These are phyloP conservation scores for Pleurotus cornucopiae DNA, from an alignment of 768 basidiomycete genomes.

Conservation along the genomic window DNA sequence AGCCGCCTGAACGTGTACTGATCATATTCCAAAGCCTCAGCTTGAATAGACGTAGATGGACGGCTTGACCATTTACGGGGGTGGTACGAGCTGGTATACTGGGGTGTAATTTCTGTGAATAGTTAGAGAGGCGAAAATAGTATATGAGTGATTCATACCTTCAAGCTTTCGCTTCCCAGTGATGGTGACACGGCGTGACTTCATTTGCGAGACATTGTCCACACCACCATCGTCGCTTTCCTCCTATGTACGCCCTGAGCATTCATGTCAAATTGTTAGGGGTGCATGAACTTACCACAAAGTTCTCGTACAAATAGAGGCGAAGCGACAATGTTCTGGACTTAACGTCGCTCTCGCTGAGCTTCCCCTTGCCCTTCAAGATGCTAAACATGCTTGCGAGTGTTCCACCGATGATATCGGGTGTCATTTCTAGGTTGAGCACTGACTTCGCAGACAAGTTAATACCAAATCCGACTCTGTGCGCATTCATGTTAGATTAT, in stretches of 20 bases:
- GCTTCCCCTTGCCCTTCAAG: background rate
- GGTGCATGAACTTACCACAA: background rate
- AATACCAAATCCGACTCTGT: background rate
- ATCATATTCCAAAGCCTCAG: background rate
- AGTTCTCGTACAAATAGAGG: background rate
- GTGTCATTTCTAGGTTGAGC: background rate
- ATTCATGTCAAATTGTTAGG: background rate
- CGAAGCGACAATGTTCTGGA: background rate
- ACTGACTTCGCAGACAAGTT: background rate
- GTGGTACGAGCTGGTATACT: background rate
- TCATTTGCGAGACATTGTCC: background rate
- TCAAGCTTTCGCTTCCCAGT: background rate
- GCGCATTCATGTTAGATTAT: background rate
- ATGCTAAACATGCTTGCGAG: background rate
- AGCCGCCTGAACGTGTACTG: background rate
- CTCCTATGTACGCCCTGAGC: background rate
- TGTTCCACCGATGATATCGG: background rate
- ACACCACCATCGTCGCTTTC: background rate
- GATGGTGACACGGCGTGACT: background rate
- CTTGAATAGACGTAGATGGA: background rate
- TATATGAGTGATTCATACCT: background rate
- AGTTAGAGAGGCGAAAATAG: background rate
- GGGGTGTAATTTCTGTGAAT: background rate
- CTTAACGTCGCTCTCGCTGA: background rate
- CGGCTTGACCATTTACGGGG: background rate